phyloP scores from a whole-genome alignment of 495 filamentous ascomycete species.

The Evernia prunastri region DNA sequence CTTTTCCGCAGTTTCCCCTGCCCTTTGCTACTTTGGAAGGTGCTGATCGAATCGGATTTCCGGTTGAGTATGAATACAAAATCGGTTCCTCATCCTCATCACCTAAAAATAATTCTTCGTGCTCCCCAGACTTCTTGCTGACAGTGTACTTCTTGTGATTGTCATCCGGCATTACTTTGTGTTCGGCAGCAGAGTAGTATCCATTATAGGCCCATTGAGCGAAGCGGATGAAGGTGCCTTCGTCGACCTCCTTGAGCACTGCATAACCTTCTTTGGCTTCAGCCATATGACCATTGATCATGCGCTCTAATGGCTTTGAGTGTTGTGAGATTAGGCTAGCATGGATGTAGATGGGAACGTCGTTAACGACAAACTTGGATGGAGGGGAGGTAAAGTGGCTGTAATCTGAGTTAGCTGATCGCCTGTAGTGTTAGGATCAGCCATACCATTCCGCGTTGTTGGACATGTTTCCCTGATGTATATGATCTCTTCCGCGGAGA shows the following conservation, averaged over 20 bases:
- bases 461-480: too few species aligned
- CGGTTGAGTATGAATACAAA: too few species aligned
- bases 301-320: slow-evolving; percentile 11
- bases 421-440: too few species aligned
- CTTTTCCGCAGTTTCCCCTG: too few species aligned
- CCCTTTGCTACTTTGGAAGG: too few species aligned
- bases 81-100: too few species aligned
- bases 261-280: slow-evolving; percentile 18
- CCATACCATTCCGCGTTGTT: too few species aligned
- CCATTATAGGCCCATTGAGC: slow-evolving; percentile 21
- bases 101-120: too few species aligned
- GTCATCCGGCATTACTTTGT: slow-evolving; percentile 20
- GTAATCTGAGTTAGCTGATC: background rate
- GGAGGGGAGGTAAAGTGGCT: slow-evolving; percentile 16
- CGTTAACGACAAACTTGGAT: slow-evolving; percentile 21
- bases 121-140: too few species aligned
- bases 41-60: too few species aligned
- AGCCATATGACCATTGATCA: slow-evolving; percentile 17
- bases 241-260: slow-evolving; percentile 12
- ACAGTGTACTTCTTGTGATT: background rate
- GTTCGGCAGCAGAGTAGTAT: slow-evolving; percentile 13
- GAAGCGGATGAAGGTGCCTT: slow-evolving; percentile 19
- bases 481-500: too few species aligned
- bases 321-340: slow-evolving; percentile 7
- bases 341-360: slow-evolving; percentile 16